Evolutionary conservation across 768 basidiomycete species (phyloP), one percentile per base, ranked within the genome.

Genomic region (Russula griseocarnosa): DNA sequence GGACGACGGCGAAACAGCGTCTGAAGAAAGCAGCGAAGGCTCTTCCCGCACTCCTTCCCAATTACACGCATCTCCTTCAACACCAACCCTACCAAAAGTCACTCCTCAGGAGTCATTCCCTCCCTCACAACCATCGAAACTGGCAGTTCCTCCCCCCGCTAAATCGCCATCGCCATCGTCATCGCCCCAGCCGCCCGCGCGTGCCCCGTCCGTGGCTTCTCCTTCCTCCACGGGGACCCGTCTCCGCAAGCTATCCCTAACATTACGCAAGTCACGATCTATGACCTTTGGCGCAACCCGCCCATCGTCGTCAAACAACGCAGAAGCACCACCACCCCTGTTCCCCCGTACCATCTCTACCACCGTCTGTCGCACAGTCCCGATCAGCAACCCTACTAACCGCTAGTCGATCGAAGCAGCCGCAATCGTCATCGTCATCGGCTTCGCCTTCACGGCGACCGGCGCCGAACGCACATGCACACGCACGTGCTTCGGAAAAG

Each of bases 231-330:
- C 56, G 14, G 62, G 49, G 24, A 61, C 56, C 32, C 69, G 44
- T 58, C 57, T 51, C 20, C 67, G 61, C 58, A 67, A 38, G 50
- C 64, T 66, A 44, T 67, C 55, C 28, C 61, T 44, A 57, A 83
- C 84, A 3, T 75, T 86, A 20, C 80, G 75, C 60, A 74, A 73
- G 38, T 73, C 77, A 42, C 79, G 78, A 63, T 85, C 84, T 24
- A 75, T 82, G 75, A 78, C 71, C 13, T 73, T 72, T 62, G 20
- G 66, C 68, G 11, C 57, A 14, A 28, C 3, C 11, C 57, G 47
- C 28, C 51, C 30, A 49, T 42, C 66, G 30, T 11, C 47, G 10
- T 52, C 58, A 16, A 53, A 55, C 28, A 63, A 56, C 70, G 3
- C 79, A 80, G 69, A 70, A 5, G 76, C 78, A 26, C 71, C 82